Evolutionary conservation across 208 protist genomes (phyloP), one percentile per base, ranked within the genome.

Genomic region (Blastocrithidia nonstop): DNA sequence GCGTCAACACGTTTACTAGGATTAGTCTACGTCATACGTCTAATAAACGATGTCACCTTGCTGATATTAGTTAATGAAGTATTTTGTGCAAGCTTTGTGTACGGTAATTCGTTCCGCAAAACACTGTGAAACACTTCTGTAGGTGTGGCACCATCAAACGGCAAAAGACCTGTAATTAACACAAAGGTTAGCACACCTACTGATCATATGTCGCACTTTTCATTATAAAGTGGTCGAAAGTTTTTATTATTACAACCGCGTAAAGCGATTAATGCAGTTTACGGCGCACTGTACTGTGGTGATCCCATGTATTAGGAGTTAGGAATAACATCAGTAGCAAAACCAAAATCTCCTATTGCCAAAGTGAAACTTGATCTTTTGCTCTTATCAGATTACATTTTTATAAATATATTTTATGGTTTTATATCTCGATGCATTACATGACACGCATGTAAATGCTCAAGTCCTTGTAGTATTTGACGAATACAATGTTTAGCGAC

Each of bases 351-450:
- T 23, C 98, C 98, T 8, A 99, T 77, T 21, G 93, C 57, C n/a
- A 98, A 47, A 43, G 55, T 16, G 36, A 49, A 46, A 4, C 52
- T 22, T n/a, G 44, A 32, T 8, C 47, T 0, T 24, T 62, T 39
- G 21, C 54, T 35, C 27, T 25, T 13, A 11, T 11, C n/a, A 4
- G n/a, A 42, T 1, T 42, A 45, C 54, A 91, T 82, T 46, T 98
- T 93, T 42, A 99, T 97, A 68, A 99, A 96, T 9, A 99, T 54
- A 55, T 99, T 99, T 45, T 99, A 95, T 20, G 96, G 95, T 59
- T 99, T 99, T 23, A 99, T 89, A 60, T 99, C 97, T 43, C 98
- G 79, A 62, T 99, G 98, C 94, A 99, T 99, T 26, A 99, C 93
- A 22, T 96, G 95, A 40, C 66, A 75, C 20, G 69, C 77, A 72